phyloP scores from a whole-genome alignment of 768 basidiomycete species.

The Tremella fuciformis region DNA sequence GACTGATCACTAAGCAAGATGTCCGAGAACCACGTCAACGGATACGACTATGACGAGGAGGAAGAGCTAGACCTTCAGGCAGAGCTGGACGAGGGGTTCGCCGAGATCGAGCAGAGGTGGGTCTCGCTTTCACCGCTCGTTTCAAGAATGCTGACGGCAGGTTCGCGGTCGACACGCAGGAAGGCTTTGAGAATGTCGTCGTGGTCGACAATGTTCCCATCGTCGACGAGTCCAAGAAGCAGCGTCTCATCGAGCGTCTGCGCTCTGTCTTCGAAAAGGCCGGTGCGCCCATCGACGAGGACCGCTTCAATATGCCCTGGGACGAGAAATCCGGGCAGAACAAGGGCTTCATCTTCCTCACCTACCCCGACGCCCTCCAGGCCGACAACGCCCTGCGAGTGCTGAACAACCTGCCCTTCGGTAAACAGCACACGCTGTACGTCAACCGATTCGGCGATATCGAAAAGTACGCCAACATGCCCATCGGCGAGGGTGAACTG shows the following conservation, averaged over 20 bases:
- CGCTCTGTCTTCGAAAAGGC: slow-evolving; percentile 79
- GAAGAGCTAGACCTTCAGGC: slow-evolving; percentile 41
- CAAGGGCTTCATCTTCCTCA: slow-evolving; percentile 88
- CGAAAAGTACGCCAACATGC: slow-evolving; percentile 70
- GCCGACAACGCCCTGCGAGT: slow-evolving; percentile 51
- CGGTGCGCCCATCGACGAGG: slow-evolving; percentile 70
- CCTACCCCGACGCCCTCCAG: slow-evolving; percentile 49
- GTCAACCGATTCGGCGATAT: slow-evolving; percentile 87
- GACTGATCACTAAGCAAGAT: neutral
- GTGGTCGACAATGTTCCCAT: slow-evolving; percentile 90
- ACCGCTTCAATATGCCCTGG: slow-evolving; percentile 84
- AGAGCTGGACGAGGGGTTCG: slow-evolving; percentile 42
- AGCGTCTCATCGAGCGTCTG: slow-evolving; percentile 75
- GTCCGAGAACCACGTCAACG: slow-evolving; percentile 7
- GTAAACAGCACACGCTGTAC: slow-evolving; percentile 77
- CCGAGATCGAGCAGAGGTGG: slow-evolving; percentile 44
- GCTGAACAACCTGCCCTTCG: slow-evolving; percentile 62
- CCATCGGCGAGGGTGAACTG: slow-evolving; percentile 45
- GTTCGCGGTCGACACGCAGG: slow-evolving; percentile 78
- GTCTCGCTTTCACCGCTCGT: slow-evolving; percentile 3
- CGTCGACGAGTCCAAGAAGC: slow-evolving; percentile 80
- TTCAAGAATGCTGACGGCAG: slow-evolving; percentile 54
- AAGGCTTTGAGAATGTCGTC: slow-evolving; percentile 83
- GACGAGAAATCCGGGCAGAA: slow-evolving; percentile 75
- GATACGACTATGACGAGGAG: slow-evolving; percentile 31